Evolutionary conservation across 495 filamentous ascomycete genomes (phyloP).

Genomic region (Elasticomyces elasticus): DNA sequence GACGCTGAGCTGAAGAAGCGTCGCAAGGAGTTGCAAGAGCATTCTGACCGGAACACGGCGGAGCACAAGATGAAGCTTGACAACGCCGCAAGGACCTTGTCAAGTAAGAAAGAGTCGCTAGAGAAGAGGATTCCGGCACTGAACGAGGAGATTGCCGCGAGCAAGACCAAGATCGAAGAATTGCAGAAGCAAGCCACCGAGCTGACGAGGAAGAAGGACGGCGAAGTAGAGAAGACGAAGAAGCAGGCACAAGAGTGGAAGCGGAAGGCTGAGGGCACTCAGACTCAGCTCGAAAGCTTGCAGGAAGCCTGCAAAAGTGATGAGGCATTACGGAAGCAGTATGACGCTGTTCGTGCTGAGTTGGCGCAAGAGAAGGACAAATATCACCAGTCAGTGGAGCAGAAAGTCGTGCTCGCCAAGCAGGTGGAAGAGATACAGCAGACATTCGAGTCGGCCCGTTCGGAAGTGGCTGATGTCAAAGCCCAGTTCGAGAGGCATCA

Average conservation of each 20-base stretch:
- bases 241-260: background rate
- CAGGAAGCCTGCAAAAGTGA: background rate
- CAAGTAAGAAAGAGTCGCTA: background rate
- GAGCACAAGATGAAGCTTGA: background rate
- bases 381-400: background rate
- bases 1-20: background rate
- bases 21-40: background rate
- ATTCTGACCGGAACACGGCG: background rate
- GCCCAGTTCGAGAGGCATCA: background rate
- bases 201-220: background rate
- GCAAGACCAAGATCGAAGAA: conserved; percentile 1
- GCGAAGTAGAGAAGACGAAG: background rate
- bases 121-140: conserved; percentile 5
- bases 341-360: background rate
- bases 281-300: background rate
- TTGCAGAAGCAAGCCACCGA: background rate
- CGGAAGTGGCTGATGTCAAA: background rate
- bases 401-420: conserved; percentile 2
- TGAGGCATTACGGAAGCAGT: background rate
- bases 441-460: background rate
- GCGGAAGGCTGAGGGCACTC: background rate
- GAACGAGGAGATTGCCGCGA: background rate
- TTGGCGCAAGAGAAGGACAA: conserved; percentile 4
- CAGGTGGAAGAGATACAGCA: conserved; percentile 5
- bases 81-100: conserved; percentile 2